Base-by-base conservation (phyloP, 352 stramenopile genomes). In the Globisporangium carolinianum region DNA sequence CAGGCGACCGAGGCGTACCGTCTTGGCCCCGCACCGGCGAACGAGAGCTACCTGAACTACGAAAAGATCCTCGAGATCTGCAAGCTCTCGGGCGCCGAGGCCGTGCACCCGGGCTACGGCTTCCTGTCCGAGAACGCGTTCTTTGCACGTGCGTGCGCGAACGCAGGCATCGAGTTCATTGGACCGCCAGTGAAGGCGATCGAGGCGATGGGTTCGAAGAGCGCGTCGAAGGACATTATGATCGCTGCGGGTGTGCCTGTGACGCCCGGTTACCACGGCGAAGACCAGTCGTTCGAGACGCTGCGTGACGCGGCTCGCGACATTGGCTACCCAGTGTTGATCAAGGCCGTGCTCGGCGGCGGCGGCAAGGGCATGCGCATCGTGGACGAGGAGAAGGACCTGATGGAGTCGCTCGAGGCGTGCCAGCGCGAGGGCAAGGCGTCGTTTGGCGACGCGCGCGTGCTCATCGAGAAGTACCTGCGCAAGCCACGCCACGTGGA, bases 331-430 rank as follows among this genome's bases (percentile, higher is more conserved):
- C 91, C 91, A 0, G 82, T 98, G 53, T 81, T 98, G 51, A 91
- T 97, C 58, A 98, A 98, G 69, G 91, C 91, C 6, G 84, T 95
- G 38, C 73, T 94, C 38, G 91, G 91, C 37, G 91, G 91, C 18
- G 91, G 91, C 43, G 91, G 91, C 51, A 97, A 91, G 75, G 92
- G 92, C 35, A 98, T 98, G 91, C 73, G 91, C 45, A 91, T 97
- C 38, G 86, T 97, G 2, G 65, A 87, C 51, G 70, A 76, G n/a
- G 78, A 88, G 11, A 78, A 92, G 51, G 83, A 96, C 32, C 79
- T 97, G 7, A 58, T 73, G 55, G 75, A 92, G 45, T 72, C 79
- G 9, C 66, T 97, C 55, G 86, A 97, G 51, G 82, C 86, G 6
- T 97, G 88, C 61, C 68, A 86, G 54, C 74, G 89, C 36, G 91